These are phyloP conservation scores for Penicillium salamii DNA, from an alignment of 495 filamentous ascomycete species.

Conservation along the genomic window DNA sequence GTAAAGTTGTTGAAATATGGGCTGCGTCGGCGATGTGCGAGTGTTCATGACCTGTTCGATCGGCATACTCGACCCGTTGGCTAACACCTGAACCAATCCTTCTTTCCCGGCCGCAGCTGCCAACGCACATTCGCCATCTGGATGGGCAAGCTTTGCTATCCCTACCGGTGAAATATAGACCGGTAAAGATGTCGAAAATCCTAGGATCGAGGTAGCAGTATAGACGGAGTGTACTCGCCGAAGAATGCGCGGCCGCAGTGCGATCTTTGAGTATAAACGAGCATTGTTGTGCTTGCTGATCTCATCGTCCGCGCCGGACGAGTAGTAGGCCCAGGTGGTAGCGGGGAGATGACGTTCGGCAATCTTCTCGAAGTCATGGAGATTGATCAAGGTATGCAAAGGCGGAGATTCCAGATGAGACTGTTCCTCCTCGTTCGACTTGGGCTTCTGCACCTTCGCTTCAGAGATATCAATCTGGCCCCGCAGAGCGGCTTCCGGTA, in stretches of 20 bases:
- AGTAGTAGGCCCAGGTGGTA: conserved; percentile 86
- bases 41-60: conserved; percentile 72
- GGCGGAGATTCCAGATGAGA: conserved; percentile 44
- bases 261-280: conserved; percentile 74
- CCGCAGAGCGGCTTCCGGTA: conserved; percentile 18
- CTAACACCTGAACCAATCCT: conserved; percentile 30
- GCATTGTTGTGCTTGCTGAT: conserved; percentile 82
- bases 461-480: conserved; percentile 22
- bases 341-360: conserved; percentile 50
- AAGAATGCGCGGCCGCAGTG: conserved; percentile 74
- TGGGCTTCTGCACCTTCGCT: not conserved
- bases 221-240: conserved; percentile 70
- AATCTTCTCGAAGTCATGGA: conserved; percentile 62
- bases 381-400: conserved; percentile 59
- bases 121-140: conserved; percentile 73
- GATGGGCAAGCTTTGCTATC: conserved; percentile 76
- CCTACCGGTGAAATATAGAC: conserved; percentile 79
- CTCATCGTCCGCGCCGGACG: conserved; percentile 81
- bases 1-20: conserved; percentile 85
- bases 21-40: conserved; percentile 52
- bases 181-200: conserved; percentile 63
- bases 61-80: conserved; percentile 39
- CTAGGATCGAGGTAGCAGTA: conserved; percentile 71
- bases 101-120: conserved; percentile 71
- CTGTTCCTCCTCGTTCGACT: not conserved